Evolutionary conservation across 345 rosid genomes (phyloP).

Genomic region (Geranium rotundifolium): DNA sequence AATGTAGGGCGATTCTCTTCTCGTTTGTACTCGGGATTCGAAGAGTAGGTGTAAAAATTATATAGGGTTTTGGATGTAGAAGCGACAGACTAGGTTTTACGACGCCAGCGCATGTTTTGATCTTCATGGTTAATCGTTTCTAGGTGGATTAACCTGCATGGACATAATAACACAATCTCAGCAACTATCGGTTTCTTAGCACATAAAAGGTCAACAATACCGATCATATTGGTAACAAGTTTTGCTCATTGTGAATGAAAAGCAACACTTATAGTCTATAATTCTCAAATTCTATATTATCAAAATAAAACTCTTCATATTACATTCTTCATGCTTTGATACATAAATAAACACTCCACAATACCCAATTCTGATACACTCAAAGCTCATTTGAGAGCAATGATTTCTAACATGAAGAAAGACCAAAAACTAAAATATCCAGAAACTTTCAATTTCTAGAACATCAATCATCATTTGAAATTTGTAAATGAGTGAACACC

Average conservation of each 20-base stretch:
- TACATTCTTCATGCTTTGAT: too few relatives aligned
- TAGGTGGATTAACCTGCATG: slow-evolving; percentile 14
- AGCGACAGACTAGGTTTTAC: slow-evolving; percentile 44
- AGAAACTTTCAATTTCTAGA: too few relatives aligned
- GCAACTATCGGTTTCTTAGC: neutral
- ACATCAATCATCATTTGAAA: too few relatives aligned
- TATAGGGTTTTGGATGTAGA: slow-evolving; percentile 31
- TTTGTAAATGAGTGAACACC: too few relatives aligned
- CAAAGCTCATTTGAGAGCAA: too few relatives aligned
- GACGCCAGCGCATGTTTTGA: slow-evolving; percentile 41
- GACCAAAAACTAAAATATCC: too few relatives aligned
- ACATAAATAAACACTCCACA: too few relatives aligned
- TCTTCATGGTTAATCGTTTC: slow-evolving; percentile 27
- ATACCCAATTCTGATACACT: too few relatives aligned
- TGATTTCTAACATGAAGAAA: too few relatives aligned
- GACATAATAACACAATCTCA: slow-evolving; percentile 1
- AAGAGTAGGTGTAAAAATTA: slow-evolving; percentile 16
- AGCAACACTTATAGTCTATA: too few relatives aligned
- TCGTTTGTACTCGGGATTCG: slow-evolving; percentile 21
- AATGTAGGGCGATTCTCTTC: slow-evolving; percentile 18
- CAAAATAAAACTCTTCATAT: too few relatives aligned
- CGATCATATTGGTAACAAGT: neutral
- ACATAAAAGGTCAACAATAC: neutral
- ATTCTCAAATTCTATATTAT: too few relatives aligned
- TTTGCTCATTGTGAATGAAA: neutral